Conservation (phyloP, 441 rosid genomes). For the Erysimum cheiri region DNA sequence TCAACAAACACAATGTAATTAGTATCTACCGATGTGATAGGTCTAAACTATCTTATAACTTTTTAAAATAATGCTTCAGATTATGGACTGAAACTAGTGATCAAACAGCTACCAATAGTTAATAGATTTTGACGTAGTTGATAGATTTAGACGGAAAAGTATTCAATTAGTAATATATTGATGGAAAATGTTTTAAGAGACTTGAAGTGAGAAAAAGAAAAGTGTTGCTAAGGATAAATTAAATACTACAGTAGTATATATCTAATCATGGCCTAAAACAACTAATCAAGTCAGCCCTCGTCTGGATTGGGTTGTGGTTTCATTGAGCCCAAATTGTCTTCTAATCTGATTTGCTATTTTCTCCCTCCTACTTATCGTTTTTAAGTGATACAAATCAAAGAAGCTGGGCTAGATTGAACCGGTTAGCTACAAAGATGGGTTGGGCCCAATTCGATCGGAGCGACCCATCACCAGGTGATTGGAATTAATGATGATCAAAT, state of each 20-base stretch:
- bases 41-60: background rate
- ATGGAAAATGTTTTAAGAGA: background rate
- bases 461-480: background rate
- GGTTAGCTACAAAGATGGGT: background rate
- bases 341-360: background rate
- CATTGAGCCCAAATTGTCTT: background rate
- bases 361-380: background rate
- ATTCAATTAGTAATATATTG: background rate
- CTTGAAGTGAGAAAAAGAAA: background rate
- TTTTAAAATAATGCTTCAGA: background rate
- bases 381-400: background rate
- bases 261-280: background rate
- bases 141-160: no score
- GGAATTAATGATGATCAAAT: background rate
- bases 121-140: background rate
- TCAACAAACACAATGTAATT: background rate
- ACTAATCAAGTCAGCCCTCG: background rate
- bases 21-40: background rate
- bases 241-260: background rate
- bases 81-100: background rate
- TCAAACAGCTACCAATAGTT: background rate
- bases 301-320: background rate
- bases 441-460: slow-evolving; percentile 4
- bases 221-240: slow-evolving; percentile 1
- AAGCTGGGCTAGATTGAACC: slow-evolving; percentile 1